These are phyloP conservation scores for Aristolochia fimbriata DNA, from an alignment of 164 flowering plant genomes.

Conservation along the genomic window DNA sequence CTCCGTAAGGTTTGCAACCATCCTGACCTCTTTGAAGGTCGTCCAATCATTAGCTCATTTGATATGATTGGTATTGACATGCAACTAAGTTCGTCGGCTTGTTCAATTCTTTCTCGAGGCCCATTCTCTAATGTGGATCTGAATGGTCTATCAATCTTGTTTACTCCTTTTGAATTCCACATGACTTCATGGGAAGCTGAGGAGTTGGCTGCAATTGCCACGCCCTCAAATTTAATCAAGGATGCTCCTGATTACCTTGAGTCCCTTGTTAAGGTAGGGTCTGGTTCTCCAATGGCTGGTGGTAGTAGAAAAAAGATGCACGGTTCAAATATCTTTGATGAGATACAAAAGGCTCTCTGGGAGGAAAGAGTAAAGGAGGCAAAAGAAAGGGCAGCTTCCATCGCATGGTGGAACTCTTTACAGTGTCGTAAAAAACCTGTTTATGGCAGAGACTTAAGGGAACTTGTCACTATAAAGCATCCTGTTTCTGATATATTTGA, in stretches of 20 bases:
- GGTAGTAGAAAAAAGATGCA: constrained; percentile 22
- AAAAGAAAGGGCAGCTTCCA: constrained; percentile 60
- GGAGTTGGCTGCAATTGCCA: constrained; percentile 57
- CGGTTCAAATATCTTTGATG: constrained; percentile 70
- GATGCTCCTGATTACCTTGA: constrained; percentile 17
- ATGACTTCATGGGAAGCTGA: constrained; percentile 96
- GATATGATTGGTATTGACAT: constrained; percentile 75
- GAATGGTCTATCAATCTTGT: constrained; percentile 51
- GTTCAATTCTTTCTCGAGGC: constrained; percentile 41
- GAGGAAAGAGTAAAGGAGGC: constrained; percentile 72
- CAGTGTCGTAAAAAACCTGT: constrained; percentile 67
- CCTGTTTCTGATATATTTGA: constrained; percentile 52
- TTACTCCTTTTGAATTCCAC: constrained; percentile 71
- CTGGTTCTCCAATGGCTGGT: constrained; percentile 5
- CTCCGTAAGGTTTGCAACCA: constrained; percentile 99
- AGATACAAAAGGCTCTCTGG: constrained; percentile 56
- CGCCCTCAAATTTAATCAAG: constrained; percentile 53
- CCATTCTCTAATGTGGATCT: constrained; percentile 62
- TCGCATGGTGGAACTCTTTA: constrained; percentile 99
- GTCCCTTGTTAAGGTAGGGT: constrained; percentile 17
- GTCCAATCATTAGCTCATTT: constrained; percentile 93
- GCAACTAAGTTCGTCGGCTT: constrained; percentile 67
- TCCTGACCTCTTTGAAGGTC: constrained; percentile 99
- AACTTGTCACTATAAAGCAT: constrained; percentile 52
- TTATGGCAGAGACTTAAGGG: constrained; percentile 57